A percentile compares a stretch with the other conserved stretches of the same genome.
Conservation (phyloP, 495 filamentous ascomycete species). For the Penicillium arizonense region DNA sequence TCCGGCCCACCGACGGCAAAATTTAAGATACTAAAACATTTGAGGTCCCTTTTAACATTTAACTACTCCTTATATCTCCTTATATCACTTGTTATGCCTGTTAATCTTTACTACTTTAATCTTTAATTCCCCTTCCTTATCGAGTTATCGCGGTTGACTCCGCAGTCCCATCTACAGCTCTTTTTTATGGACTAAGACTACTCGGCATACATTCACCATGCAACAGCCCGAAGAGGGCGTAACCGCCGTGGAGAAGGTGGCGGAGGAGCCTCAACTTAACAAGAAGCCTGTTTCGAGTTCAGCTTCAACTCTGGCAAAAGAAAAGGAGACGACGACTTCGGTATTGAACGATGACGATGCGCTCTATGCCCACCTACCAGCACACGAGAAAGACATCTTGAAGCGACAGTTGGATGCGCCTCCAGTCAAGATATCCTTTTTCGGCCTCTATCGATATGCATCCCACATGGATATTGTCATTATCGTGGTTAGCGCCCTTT, state of each 20-base stretch:
- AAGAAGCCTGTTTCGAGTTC: conserved; percentile 17
- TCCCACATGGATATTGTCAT: conserved; percentile 72
- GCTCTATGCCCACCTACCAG: conserved; percentile 35
- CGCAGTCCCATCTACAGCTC: too few relatives aligned
- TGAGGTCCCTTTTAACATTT: too few relatives aligned
- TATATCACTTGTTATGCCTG: too few relatives aligned
- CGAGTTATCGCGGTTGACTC: too few relatives aligned
- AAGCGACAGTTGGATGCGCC: conserved; percentile 70
- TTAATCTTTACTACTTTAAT: too few relatives aligned
- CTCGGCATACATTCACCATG: conserved; percentile 8
- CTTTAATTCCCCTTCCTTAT: too few relatives aligned
- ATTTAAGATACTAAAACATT: too few relatives aligned
- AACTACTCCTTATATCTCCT: too few relatives aligned
- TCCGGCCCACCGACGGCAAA: conserved; percentile 4
- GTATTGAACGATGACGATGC: conserved; percentile 29
- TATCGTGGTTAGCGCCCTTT: conserved; percentile 61
- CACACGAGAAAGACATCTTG: conserved; percentile 64
- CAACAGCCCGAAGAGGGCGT: conserved; percentile 24
- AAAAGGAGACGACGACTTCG: conserved; percentile 17
- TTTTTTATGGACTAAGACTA: conserved; percentile 1
- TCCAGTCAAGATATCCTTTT: conserved; percentile 60
- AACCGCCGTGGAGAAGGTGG: conserved; percentile 15
- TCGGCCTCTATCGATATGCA: conserved; percentile 76
- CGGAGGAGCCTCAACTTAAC: conserved; percentile 8
- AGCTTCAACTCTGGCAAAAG: conserved; percentile 25